These are phyloP conservation scores for Yueomyces sinensis DNA, from an alignment of 805 yeast species.

Conservation along the genomic window DNA sequence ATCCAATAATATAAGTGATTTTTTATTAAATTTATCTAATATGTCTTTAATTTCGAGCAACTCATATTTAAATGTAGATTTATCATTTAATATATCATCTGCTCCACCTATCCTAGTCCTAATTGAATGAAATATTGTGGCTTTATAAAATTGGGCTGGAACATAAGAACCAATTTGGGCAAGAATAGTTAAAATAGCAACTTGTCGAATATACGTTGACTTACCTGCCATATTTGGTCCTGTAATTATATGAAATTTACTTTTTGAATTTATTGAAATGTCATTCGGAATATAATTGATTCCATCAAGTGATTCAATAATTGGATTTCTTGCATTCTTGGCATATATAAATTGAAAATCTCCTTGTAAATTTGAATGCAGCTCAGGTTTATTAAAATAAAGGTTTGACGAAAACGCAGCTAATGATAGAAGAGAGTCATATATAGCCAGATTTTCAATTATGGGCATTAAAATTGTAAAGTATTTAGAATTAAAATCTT, in stretches of 20 bases:
- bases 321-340: slow-evolving; percentile 51
- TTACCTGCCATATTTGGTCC: slow-evolving; percentile 58
- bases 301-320: slow-evolving; percentile 40
- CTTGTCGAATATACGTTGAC: slow-evolving; percentile 41
- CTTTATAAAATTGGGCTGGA: slow-evolving; percentile 35
- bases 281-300: slow-evolving; percentile 54
- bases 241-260: slow-evolving; percentile 48
- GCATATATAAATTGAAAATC: slow-evolving; percentile 33
- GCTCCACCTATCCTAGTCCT: slow-evolving; percentile 67
- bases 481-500: too few relatives aligned
- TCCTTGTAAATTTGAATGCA: slow-evolving; percentile 26
- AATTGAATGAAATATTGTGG: slow-evolving; percentile 55
- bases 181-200: slow-evolving; percentile 35
- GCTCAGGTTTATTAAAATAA: slow-evolving; percentile 36
- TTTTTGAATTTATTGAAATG: slow-evolving; percentile 32
- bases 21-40: slow-evolving; percentile 60
- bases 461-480: too few relatives aligned
- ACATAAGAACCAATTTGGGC: slow-evolving; percentile 46
- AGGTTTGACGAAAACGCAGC: slow-evolving; percentile 43
- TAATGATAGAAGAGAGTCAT: slow-evolving; percentile 60
- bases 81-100: slow-evolving; percentile 61
- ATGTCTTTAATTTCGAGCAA: slow-evolving; percentile 91
- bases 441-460: slow-evolving; percentile 34
- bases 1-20: slow-evolving; percentile 79
- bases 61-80: slow-evolving; percentile 88